Conservation (phyloP, 179 eudicot genomes). For the Beta lomatogona region DNA sequence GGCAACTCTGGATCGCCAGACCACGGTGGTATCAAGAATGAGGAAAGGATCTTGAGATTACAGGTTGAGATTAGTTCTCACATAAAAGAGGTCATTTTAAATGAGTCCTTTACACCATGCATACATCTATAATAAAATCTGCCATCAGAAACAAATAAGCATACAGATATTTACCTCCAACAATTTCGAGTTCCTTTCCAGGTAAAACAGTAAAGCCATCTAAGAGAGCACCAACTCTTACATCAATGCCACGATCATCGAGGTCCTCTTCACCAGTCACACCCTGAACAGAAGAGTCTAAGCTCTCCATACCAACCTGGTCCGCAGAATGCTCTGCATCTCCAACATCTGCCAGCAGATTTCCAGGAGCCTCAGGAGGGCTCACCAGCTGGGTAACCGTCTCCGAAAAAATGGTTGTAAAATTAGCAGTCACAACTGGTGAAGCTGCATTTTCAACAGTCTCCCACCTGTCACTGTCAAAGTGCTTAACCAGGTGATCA, state of each 20-base stretch:
- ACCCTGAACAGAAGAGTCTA: constrained; percentile 28
- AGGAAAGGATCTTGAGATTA: too few relatives aligned
- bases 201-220: constrained; percentile 62
- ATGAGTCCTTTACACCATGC: too few relatives aligned
- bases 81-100: too few relatives aligned
- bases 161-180: constrained; percentile 57
- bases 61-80: too few relatives aligned
- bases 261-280: constrained; percentile 32
- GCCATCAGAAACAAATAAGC: not conserved
- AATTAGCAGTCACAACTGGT: constrained; percentile 62
- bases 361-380: constrained; percentile 92
- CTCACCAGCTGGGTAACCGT: constrained; percentile 60
- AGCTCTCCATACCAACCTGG: constrained; percentile 36
- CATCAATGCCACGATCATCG: constrained; percentile 67
- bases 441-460: constrained; percentile 97
- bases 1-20: too few relatives aligned
- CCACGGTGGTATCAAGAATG: too few relatives aligned
- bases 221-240: constrained; percentile 70
- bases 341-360: constrained; percentile 61
- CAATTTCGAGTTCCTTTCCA: constrained; percentile 76
- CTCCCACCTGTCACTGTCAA: constrained; percentile 88
- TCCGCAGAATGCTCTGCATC: constrained; percentile 39
- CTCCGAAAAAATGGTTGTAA: constrained; percentile 65
- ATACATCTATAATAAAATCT: not conserved
- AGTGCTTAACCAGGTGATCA: constrained; percentile 85